These are phyloP conservation scores for Medicago arabica DNA, from an alignment of 306 rosid genomes.

Conservation along the genomic window DNA sequence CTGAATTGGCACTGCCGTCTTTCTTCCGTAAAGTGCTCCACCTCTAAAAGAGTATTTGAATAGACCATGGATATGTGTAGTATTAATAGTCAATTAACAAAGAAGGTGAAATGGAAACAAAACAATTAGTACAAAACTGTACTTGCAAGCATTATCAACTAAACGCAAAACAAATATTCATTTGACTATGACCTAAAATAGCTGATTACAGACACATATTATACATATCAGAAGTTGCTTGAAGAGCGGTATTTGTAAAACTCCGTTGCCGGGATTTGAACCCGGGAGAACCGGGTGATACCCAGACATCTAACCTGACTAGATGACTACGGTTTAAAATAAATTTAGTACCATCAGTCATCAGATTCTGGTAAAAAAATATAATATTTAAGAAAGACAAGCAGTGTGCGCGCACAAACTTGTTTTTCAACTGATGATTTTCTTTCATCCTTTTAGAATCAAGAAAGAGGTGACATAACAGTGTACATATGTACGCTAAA, in stretches of 20 bases:
- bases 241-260: slow-evolving; percentile 6
- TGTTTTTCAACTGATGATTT: neutral
- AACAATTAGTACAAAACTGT: slow-evolving; percentile 13
- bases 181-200: slow-evolving; percentile 17
- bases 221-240: too few species aligned
- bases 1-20: slow-evolving; percentile 44
- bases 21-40: slow-evolving; percentile 78
- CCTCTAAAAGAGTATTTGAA: slow-evolving; percentile 62
- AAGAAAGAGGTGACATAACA: slow-evolving; percentile 23
- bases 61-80: slow-evolving; percentile 44
- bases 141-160: neutral
- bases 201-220: neutral
- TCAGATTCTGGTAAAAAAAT: slow-evolving; percentile 23
- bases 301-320: slow-evolving; percentile 71
- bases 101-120: slow-evolving; percentile 20
- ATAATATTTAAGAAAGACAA: slow-evolving; percentile 10
- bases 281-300: slow-evolving; percentile 64
- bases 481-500: slow-evolving; percentile 27
- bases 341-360: slow-evolving; percentile 37
- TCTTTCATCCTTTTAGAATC: slow-evolving; percentile 34
- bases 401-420: slow-evolving; percentile 2
- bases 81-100: slow-evolving; percentile 29
- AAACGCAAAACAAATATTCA: slow-evolving; percentile 23
- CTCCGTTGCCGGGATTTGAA: slow-evolving; percentile 70
- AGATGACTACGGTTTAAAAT: slow-evolving; percentile 61